Conservation (phyloP, 768 basidiomycete species). For the Mycena rebaudengoi region DNA sequence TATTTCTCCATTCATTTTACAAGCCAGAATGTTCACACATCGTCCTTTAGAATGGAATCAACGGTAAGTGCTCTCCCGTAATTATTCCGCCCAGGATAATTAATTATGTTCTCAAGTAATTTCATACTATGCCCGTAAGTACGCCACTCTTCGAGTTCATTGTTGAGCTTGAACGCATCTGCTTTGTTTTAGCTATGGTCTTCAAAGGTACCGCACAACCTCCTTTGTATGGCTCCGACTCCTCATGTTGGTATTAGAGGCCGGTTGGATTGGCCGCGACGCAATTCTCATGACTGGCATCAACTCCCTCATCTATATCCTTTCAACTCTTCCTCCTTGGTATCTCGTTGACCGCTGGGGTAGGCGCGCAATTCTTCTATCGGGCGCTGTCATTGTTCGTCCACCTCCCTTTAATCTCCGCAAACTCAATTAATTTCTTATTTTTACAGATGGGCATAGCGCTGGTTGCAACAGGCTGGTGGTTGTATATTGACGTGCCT, state of each 20-base stretch:
- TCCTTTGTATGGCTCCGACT: background rate
- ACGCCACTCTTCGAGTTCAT: conserved; percentile 6
- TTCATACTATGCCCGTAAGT: conserved; percentile 92
- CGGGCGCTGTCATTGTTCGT: conserved; percentile 82
- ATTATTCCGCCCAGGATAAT: no score
- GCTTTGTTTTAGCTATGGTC: conserved; percentile 81
- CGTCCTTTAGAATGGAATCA: conserved; percentile 88
- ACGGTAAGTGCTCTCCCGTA: no score
- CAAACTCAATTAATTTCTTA: background rate
- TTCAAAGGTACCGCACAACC: conserved; percentile 74
- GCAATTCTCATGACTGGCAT: conserved; percentile 97
- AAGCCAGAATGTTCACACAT: background rate
- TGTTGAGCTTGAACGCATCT: conserved; percentile 9
- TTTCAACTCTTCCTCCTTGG: conserved; percentile 92
- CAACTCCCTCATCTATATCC: conserved; percentile 83
- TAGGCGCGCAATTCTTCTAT: conserved; percentile 84
- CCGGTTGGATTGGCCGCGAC: conserved; percentile 94
- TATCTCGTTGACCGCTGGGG: conserved; percentile 94
- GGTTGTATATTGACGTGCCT: conserved; percentile 90
- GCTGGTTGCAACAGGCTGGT: conserved; percentile 86
- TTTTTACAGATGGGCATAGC: conserved; percentile 78
- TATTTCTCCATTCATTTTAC: conserved; percentile 1
- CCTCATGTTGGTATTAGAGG: conserved; percentile 60
- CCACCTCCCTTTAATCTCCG: no score
- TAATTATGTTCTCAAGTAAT: no score